phyloP scores from a whole-genome alignment of 2,329 filamentous ascomycete genomes.

The Tolypocladium inflatum region DNA sequence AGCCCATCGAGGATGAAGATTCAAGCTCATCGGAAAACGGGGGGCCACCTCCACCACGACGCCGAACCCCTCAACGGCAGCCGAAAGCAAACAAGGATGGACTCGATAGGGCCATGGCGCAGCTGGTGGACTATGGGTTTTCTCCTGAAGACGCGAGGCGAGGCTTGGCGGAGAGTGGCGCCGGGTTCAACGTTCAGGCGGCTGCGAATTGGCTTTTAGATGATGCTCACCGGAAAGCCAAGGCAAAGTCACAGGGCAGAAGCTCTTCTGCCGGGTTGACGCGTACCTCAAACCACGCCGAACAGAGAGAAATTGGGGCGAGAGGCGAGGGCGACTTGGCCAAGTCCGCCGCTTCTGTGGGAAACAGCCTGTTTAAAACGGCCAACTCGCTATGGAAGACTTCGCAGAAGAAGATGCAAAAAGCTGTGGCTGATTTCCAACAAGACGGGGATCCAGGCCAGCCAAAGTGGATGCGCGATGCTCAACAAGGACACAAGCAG shows the following conservation, averaged over 20 bases:
- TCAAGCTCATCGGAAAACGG: slow-evolving; percentile 37
- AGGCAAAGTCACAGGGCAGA: slow-evolving; percentile 54
- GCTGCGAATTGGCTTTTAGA: slow-evolving; percentile 86
- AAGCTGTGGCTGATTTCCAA: slow-evolving; percentile 81
- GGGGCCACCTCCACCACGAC: slow-evolving; percentile 8
- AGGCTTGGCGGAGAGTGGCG: slow-evolving; percentile 71
- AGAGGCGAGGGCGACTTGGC: slow-evolving; percentile 61
- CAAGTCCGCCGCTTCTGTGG: slow-evolving; percentile 73
- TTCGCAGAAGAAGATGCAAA: slow-evolving; percentile 84
- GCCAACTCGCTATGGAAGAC: slow-evolving; percentile 94
- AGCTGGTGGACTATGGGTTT: slow-evolving; percentile 93
- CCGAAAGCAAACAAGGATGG: slow-evolving; percentile 22
- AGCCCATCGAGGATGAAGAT: slow-evolving; percentile 41
- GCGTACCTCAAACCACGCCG: neutral
- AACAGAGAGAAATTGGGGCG: slow-evolving; percentile 40
- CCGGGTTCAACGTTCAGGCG: slow-evolving; percentile 70
- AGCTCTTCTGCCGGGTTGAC: slow-evolving; percentile 22
- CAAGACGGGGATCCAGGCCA: slow-evolving; percentile 63
- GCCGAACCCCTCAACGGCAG: slow-evolving; percentile 12
- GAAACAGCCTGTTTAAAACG: slow-evolving; percentile 80
- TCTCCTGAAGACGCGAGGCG: slow-evolving; percentile 71
- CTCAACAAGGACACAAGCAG: slow-evolving; percentile 36
- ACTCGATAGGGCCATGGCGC: slow-evolving; percentile 72
- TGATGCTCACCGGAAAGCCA: slow-evolving; percentile 78
- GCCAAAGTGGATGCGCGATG: slow-evolving; percentile 91